A percentile compares a stretch with the other conserved stretches of the same genome.
Evolutionary conservation across 352 stramenopile species (phyloP).

Genomic region (Globisporangium echinulatum): DNA sequence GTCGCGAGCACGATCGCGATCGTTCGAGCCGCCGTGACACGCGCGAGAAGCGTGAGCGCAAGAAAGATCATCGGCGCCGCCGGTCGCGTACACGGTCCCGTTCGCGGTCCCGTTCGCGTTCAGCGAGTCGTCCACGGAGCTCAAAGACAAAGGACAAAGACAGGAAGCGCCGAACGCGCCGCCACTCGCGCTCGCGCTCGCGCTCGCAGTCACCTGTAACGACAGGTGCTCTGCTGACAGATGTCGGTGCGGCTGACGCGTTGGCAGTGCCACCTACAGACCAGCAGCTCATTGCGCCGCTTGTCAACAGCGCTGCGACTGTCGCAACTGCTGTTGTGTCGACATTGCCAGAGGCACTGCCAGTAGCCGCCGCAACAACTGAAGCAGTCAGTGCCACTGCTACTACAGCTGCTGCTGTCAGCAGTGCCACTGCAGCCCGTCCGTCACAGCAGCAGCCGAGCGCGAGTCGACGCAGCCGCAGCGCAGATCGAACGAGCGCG

Average conservation of each 20-base stretch:
- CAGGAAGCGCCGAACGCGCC: conserved; percentile 12
- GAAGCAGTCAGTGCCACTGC: background rate
- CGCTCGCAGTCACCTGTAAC: conserved; percentile 1
- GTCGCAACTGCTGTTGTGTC: too few species aligned
- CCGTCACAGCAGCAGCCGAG: background rate
- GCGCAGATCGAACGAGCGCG: conserved; percentile 4
- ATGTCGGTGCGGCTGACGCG: background rate
- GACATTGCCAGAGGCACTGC: too few species aligned
- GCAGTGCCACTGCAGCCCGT: too few species aligned
- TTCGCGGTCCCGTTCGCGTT: conserved; percentile 14
- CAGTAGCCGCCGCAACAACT: too few species aligned
- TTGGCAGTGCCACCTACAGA: too few species aligned
- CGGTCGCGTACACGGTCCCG: conserved; percentile 7
- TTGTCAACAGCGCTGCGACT: too few species aligned
- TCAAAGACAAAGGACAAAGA: conserved; percentile 17
- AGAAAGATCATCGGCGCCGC: conserved; percentile 7
- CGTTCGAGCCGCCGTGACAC: conserved; percentile 9
- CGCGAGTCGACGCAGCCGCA: conserved; percentile 14
- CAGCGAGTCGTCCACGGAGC: conserved; percentile 14
- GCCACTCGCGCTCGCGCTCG: conserved; percentile 15
- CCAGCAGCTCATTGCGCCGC: too few species aligned
- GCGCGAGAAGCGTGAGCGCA: conserved; percentile 9
- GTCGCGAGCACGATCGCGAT: conserved; percentile 5
- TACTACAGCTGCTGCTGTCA: background rate
- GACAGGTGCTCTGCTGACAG: background rate